Conservation (phyloP, 192 early-diverging fungal genomes). For the Backusella australiensis region DNA sequence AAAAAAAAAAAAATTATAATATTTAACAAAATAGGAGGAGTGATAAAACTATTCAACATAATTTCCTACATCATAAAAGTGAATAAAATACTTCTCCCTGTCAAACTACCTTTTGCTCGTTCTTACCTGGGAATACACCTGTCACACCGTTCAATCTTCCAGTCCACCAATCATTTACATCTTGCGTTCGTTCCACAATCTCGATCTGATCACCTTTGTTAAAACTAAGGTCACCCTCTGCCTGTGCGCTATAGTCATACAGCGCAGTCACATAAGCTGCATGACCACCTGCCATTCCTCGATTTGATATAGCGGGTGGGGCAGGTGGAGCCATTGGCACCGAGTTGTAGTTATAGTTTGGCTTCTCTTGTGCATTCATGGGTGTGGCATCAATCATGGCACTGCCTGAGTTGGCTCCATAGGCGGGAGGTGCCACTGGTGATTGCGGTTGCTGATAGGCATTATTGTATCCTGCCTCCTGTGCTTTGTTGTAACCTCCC, state of each 20-base stretch:
- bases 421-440: slow-evolving; percentile 6
- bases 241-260: slow-evolving; percentile 40
- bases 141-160: slow-evolving; percentile 32
- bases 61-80: not conserved
- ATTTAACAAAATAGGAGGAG: not conserved
- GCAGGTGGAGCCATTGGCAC: not conserved
- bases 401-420: not conserved
- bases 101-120: not conserved
- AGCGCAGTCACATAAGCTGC: slow-evolving; percentile 31
- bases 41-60: slow-evolving; percentile 2
- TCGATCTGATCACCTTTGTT: slow-evolving; percentile 42
- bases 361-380: not conserved
- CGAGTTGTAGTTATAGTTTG: not conserved
- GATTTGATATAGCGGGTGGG: slow-evolving; percentile 10
- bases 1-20: too few species aligned
- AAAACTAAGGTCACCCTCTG: slow-evolving; percentile 41
- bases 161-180: slow-evolving; percentile 46
- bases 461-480: not conserved
- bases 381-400: not conserved
- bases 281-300: not conserved
- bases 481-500: not conserved
- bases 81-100: not conserved
- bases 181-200: slow-evolving; percentile 34
- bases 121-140: slow-evolving; percentile 35
- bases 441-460: not conserved